Evolutionary conservation across 106 monocot genomes (phyloP), one percentile per base, ranked within the genome.

Genomic region (Apostasia ramifera): DNA sequence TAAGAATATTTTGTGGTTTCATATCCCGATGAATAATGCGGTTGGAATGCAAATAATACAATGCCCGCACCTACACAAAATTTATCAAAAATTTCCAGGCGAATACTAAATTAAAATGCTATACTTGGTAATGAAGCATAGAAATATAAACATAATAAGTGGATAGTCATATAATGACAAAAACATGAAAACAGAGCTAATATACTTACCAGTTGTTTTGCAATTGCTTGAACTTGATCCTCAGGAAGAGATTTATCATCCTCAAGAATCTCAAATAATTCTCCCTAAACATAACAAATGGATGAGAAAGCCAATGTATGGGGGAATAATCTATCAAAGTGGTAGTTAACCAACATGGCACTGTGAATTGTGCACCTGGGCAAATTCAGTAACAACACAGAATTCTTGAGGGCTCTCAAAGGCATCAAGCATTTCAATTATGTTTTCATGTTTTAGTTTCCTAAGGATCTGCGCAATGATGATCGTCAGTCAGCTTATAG

Each of bases 21-120:
- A 98, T 98, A 76, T 98, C 97, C 26, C 97, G 86, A 80, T 98
- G 97, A 47, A 98, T 98, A 63, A 98, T 92, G 60, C 97, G 92
- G 73, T 98, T 98, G 13, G 97, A 92, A 61, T 98, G 97, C 66
- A 98, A 90, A 68, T 98, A 98, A 75, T 98, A 63, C 56, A 98
- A 73, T 49, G 97, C 97, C 80, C 84, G 86, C 10, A 92, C 97
- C 97, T 98, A 79, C 61, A 70, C 73, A 54, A 75, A 63, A 42
- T 1, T 54, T 37, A 70, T 2, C 42, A 10, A 56, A 60, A 41
- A 58, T 47, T 47, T 39, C 55, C 38, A 64, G 5, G 40, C 3
- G 14, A 53, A 63, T 12, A 42, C 51, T 1, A 51, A 12, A 37
- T 26, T 57, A 57, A 13, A 49, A 37, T 47, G 50, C 26, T 38